phyloP scores from a whole-genome alignment of 1,284 basidiomycete genomes.

The Chalciporus piperatoides region DNA sequence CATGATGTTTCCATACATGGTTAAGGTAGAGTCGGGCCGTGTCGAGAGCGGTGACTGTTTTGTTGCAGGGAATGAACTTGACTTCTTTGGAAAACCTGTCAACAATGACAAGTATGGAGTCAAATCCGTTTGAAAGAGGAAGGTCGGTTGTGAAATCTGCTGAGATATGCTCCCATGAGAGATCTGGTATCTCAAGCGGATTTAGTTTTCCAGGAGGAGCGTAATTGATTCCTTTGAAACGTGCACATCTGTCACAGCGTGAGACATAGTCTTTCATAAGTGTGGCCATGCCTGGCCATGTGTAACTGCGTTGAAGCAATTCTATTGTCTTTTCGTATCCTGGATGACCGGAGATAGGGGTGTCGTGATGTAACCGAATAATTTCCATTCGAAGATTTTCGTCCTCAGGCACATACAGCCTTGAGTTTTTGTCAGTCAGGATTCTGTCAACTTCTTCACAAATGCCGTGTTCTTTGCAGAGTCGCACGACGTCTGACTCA shows the following conservation, averaged over 20 bases:
- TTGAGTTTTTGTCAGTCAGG: no score
- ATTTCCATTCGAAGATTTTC: background rate
- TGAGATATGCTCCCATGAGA: background rate
- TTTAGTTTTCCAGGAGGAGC: background rate
- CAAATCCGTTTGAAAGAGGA: background rate
- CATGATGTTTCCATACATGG: background rate
- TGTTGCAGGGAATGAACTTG: background rate
- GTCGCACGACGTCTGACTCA: background rate
- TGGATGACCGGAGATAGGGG: background rate
- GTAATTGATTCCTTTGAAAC: background rate
- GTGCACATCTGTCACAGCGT: background rate
- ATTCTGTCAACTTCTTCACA: no score
- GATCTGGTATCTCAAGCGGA: background rate
- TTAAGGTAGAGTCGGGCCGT: background rate
- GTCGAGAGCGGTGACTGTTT: background rate
- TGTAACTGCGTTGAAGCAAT: background rate
- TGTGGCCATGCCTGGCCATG: background rate
- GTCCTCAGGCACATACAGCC: background rate
- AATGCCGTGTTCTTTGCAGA: no score
- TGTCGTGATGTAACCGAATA: background rate
- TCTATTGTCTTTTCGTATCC: background rate
- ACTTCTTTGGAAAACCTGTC: conserved; percentile 7
- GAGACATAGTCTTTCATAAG: background rate
- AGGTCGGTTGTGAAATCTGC: background rate
- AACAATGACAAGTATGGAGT: background rate